phyloP scores from a whole-genome alignment of 331 rosid species.

The Arachis monticola region DNA sequence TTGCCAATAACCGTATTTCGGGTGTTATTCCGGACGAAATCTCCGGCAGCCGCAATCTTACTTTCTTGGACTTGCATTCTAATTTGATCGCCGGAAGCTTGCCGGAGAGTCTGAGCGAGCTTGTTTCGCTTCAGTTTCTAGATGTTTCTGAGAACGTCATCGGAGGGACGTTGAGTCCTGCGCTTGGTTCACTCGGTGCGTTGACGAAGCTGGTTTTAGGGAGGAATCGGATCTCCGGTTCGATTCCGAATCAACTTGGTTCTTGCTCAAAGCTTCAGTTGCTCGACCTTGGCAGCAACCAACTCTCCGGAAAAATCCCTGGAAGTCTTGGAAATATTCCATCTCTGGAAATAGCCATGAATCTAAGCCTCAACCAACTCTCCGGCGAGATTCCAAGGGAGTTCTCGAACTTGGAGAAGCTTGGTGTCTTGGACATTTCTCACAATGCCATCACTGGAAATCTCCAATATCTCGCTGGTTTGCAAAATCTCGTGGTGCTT shows the following conservation, averaged over 20 bases:
- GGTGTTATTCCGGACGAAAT: slow-evolving; percentile 65
- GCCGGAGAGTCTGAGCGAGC: slow-evolving; percentile 60
- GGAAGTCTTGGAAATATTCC: slow-evolving; percentile 70
- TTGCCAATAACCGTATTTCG: slow-evolving; percentile 63
- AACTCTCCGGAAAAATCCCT: slow-evolving; percentile 66
- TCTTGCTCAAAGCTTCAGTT: slow-evolving; percentile 70
- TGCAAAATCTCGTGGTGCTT: slow-evolving; percentile 88
- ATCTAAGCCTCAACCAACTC: slow-evolving; percentile 77
- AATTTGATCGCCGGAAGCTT: slow-evolving; percentile 66
- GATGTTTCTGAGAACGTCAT: slow-evolving; percentile 77
- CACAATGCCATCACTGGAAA: slow-evolving; percentile 76
- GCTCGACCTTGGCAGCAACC: slow-evolving; percentile 75
- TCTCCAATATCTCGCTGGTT: slow-evolving; percentile 60
- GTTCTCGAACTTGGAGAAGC: slow-evolving; percentile 65
- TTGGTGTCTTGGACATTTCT: slow-evolving; percentile 82
- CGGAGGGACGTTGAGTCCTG: slow-evolving; percentile 60
- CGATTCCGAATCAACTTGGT: slow-evolving; percentile 69
- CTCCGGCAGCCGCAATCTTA: slow-evolving; percentile 75
- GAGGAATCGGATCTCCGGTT: slow-evolving; percentile 68
- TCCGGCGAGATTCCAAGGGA: slow-evolving; percentile 72
- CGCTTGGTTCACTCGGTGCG: slow-evolving; percentile 64
- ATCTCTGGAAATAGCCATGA: slow-evolving; percentile 77
- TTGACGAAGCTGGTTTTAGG: slow-evolving; percentile 75
- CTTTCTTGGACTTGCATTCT: slow-evolving; percentile 83
- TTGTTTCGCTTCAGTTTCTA: slow-evolving; percentile 69